phyloP scores from a whole-genome alignment of 495 filamentous ascomycete genomes.

The Penicillium dipodomyicola region DNA sequence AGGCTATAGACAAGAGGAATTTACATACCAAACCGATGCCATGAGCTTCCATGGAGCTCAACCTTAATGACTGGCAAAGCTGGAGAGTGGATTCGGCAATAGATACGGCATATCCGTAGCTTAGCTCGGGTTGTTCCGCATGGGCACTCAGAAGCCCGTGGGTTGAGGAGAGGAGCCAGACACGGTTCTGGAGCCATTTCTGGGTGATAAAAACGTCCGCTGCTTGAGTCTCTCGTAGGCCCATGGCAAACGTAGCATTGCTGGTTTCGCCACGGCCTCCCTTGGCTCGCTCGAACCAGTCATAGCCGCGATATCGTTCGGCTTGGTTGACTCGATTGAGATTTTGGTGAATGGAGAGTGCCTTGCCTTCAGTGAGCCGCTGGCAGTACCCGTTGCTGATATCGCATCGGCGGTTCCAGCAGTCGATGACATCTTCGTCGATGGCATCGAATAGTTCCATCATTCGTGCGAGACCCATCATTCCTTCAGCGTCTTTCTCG shows the following conservation, averaged over 20 bases:
- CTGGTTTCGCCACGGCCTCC: conserved; percentile 27
- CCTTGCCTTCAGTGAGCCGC: conserved; percentile 36
- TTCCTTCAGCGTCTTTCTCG: conserved; percentile 43
- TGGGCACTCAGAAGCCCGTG: conserved; percentile 53
- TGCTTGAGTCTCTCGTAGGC: conserved; percentile 64
- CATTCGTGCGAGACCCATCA: conserved; percentile 43
- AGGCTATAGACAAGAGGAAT: background rate
- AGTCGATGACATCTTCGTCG: conserved; percentile 43
- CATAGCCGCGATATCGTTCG: conserved; percentile 53
- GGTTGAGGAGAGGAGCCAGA: conserved; percentile 66
- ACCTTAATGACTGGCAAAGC: conserved; percentile 61
- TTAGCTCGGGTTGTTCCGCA: conserved; percentile 55
- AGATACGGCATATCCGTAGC: conserved; percentile 67
- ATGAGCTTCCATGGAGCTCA: conserved; percentile 68
- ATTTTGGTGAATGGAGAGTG: conserved; percentile 37
- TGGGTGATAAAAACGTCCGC: conserved; percentile 70
- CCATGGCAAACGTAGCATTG: conserved; percentile 41
- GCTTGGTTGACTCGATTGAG: conserved; percentile 31
- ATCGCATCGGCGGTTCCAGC: conserved; percentile 43
- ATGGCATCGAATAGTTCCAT: conserved; percentile 47
- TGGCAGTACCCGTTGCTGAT: conserved; percentile 34
- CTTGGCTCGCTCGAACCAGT: conserved; percentile 59
- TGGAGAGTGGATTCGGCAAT: conserved; percentile 63
- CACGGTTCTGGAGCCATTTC: conserved; percentile 79
- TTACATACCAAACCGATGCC: conserved; percentile 65